Conservation (phyloP, 2,329 filamentous ascomycete species). For the Bipolaris victoriae region DNA sequence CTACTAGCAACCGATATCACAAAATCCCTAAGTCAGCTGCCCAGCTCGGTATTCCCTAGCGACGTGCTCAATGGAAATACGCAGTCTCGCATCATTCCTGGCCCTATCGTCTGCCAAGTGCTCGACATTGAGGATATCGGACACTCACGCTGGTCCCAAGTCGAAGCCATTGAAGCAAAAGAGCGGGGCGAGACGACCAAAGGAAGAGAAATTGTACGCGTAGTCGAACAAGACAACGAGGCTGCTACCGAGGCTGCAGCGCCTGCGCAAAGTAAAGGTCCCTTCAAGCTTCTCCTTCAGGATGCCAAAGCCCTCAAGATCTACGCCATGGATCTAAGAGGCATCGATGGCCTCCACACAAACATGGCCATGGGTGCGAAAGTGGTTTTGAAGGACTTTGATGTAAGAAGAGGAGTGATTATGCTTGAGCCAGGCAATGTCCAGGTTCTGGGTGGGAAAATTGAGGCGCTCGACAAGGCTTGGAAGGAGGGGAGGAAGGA, state of each 20-base stretch:
- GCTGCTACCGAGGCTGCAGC: constrained; percentile 35
- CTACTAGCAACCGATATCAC: constrained; percentile 80
- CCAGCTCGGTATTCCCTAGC: constrained; percentile 61
- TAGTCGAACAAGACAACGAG: constrained; percentile 62
- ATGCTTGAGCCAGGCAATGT: constrained; percentile 73
- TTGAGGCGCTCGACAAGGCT: constrained; percentile 77
- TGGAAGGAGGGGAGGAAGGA: constrained; percentile 77
- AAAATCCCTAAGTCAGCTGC: constrained; percentile 56
- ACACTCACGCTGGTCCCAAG: constrained; percentile 81
- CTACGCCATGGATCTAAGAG: constrained; percentile 74
- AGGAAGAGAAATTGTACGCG: constrained; percentile 81
- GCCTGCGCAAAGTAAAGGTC: constrained; percentile 57
- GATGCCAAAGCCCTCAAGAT: constrained; percentile 71
- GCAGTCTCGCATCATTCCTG: constrained; percentile 63
- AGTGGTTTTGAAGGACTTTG: constrained; percentile 69
- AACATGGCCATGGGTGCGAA: constrained; percentile 81
- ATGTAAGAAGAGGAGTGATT: constrained; percentile 77
- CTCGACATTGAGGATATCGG: constrained; percentile 85
- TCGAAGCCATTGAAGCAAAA: constrained; percentile 78
- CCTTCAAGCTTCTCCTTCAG: constrained; percentile 82
- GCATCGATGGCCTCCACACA: constrained; percentile 69
- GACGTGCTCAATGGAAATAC: constrained; percentile 62
- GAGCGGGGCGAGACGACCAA: constrained; percentile 75
- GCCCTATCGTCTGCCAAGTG: constrained; percentile 77
- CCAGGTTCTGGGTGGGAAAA: constrained; percentile 82